Evolutionary conservation across 1,284 basidiomycete species (phyloP).

Genomic region (Papiliotrema nemorosa): DNA sequence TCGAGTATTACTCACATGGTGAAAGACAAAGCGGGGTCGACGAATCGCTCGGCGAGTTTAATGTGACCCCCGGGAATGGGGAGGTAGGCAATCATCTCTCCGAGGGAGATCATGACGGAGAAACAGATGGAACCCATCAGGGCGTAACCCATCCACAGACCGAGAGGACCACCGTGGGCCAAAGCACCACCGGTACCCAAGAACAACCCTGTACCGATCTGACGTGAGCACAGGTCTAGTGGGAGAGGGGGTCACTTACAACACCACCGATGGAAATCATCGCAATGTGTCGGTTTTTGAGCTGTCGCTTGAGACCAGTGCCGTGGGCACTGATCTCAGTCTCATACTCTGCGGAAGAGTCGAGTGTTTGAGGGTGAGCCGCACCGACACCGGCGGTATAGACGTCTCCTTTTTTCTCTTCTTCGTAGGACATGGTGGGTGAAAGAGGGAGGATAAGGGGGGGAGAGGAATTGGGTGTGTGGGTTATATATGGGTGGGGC

Average conservation of each 20-base stretch:
- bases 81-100: constrained; percentile 51
- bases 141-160: constrained; percentile 46
- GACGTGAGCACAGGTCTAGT: constrained; percentile 1
- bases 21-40: constrained; percentile 54
- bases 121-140: constrained; percentile 46
- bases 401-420: background rate
- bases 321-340: background rate
- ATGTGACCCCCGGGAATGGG: constrained; percentile 47
- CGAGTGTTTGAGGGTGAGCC: too few species aligned
- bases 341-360: background rate
- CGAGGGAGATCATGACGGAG: constrained; percentile 47
- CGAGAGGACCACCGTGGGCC: constrained; percentile 52
- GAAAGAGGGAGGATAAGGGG: background rate
- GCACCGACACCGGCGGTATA: background rate
- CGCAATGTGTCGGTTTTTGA: constrained; percentile 29
- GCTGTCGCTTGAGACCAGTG: constrained; percentile 18
- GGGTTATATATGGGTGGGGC: background rate
- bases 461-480: background rate
- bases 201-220: constrained; percentile 48
- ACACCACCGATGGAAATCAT: constrained; percentile 33
- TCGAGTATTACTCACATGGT: too few species aligned
- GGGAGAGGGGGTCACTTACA: constrained; percentile 10
- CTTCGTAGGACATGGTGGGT: background rate
- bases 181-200: constrained; percentile 53
- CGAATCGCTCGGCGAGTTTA: constrained; percentile 52